Base-by-base conservation (phyloP, 225 moss, liverwort and hornwort species). In the Marchantia paleacea region DNA sequence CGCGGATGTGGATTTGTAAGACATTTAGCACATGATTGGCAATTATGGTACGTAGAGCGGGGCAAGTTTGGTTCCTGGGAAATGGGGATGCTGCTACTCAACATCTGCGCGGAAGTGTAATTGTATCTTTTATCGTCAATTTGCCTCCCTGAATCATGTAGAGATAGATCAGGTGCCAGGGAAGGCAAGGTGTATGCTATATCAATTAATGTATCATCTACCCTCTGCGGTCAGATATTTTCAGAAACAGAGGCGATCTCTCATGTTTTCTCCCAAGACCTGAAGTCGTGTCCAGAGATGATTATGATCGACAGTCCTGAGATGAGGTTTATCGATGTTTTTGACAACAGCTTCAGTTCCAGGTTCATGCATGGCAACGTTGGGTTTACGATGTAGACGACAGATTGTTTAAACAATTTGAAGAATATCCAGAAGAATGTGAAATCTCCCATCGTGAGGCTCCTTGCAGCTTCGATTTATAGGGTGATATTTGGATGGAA, bases 101-200 rank as follows among this genome's bases (percentile, higher is more conserved):
- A 50, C 68, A 24, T 61, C 72, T 72, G 65, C 82, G 39, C 60
- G 75, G 48, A 75, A 62, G 28, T 51, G 57, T 57, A 50, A 65
- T 39, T 71, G 49, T 77, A 80, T 61, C 26, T 62, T 62, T n/a
- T 49, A 72, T 71, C 53, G 26, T 30, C 58, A 77, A 54, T 52
- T 39, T 55, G 72, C 72, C 55, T 64, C 51, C 72, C 28, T 60
- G 73, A 57, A 13, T 77, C 11, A 20, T 53, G 62, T 69, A 62
- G 60, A 53, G 52, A 69, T 20, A 52, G 53, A 48, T 54, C 24
- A 64, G 60, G 55, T 76, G 52, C 55, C n/a, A 72, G 76, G 71
- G 68, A 78, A 72, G 67, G 81, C 81, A 68, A 57, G 63, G 47
- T 84, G 84, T 81, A 80, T 78, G 15, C 31, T 83, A 80, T 75